Evolutionary conservation across 1,139 yeast species (phyloP).

Genomic region (Scheffersomyces quercinus): DNA sequence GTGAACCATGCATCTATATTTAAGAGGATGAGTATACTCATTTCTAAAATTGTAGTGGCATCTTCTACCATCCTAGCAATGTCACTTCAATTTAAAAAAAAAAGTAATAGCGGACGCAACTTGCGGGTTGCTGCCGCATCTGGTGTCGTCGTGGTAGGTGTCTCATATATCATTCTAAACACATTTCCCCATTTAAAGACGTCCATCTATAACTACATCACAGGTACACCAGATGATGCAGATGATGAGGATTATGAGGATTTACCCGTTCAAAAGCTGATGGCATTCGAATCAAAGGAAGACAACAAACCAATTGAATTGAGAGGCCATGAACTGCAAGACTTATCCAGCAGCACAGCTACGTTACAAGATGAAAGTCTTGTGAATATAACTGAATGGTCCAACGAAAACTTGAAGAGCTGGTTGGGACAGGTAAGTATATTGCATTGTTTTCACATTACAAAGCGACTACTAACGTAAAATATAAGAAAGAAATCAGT

Average conservation of each 20-base stretch:
- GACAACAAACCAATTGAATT: constrained; percentile 27
- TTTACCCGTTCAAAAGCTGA: constrained; percentile 4
- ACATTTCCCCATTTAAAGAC: constrained; percentile 54
- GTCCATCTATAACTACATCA: constrained; percentile 23
- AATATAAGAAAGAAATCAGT: constrained; percentile 42
- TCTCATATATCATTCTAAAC: constrained; percentile 43
- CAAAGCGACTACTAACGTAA: constrained; percentile 29
- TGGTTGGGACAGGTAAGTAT: constrained; percentile 37
- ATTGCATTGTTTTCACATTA: neutral
- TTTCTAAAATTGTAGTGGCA: too few relatives aligned
- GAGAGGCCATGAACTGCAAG: constrained; percentile 7
- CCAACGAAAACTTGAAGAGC: constrained; percentile 39
- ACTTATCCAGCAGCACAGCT: constrained; percentile 4
- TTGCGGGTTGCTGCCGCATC: constrained; percentile 28
- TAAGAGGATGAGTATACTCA: too few relatives aligned
- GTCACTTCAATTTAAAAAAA: constrained; percentile 14
- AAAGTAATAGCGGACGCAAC: constrained; percentile 6
- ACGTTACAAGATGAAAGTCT: constrained; percentile 18
- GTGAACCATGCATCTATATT: too few relatives aligned
- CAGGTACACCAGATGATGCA: constrained; percentile 17
- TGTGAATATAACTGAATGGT: constrained; percentile 38
- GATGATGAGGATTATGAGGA: constrained; percentile 10
- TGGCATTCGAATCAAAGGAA: constrained; percentile 7
- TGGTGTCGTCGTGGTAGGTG: constrained; percentile 45
- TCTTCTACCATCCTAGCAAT: constrained; percentile 2